These are phyloP conservation scores for Entamoeba dispar DNA, from an alignment of 208 protist genomes.

Conservation along the genomic window DNA sequence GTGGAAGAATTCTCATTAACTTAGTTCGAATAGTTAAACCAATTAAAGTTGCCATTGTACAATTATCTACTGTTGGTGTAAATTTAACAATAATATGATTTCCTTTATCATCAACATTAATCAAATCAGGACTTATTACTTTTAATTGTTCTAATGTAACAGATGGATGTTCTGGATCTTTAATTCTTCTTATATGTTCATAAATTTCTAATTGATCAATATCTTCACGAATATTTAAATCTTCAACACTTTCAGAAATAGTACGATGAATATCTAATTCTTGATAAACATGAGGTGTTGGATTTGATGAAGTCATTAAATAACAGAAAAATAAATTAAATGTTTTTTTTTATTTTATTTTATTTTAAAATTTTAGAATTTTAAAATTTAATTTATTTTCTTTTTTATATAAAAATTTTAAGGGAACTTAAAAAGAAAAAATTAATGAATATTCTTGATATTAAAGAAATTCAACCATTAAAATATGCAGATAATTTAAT, in stretches of 20 bases:
- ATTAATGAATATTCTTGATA: not conserved
- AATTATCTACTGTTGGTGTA: conserved; percentile 90
- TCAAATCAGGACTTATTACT: conserved; percentile 59
- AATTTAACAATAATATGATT: conserved; percentile 58
- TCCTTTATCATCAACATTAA: conserved; percentile 54
- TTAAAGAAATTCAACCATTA: not conserved
- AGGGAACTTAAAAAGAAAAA: too few species aligned
- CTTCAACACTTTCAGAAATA: not conserved
- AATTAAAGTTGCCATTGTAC: conserved; percentile 85
- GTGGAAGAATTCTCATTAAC: conserved; percentile 68
- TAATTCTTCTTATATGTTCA: conserved; percentile 60
- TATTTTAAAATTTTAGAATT: too few species aligned
- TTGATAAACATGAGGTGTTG: not conserved
- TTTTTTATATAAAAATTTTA: too few species aligned
- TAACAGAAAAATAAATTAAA: too few species aligned
- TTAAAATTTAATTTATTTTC: too few species aligned
- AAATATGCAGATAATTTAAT: not conserved
- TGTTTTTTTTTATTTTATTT: too few species aligned
- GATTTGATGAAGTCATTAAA: not conserved
- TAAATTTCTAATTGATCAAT: not conserved
- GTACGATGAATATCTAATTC: not conserved
- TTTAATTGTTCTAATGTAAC: conserved; percentile 84
- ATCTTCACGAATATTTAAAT: not conserved
- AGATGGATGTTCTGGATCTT: conserved; percentile 82
- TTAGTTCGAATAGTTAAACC: conserved; percentile 79